These are phyloP conservation scores for Didymellaceae sp. DNA, from an alignment of 2,329 filamentous ascomycete genomes.

Conservation along the genomic window DNA sequence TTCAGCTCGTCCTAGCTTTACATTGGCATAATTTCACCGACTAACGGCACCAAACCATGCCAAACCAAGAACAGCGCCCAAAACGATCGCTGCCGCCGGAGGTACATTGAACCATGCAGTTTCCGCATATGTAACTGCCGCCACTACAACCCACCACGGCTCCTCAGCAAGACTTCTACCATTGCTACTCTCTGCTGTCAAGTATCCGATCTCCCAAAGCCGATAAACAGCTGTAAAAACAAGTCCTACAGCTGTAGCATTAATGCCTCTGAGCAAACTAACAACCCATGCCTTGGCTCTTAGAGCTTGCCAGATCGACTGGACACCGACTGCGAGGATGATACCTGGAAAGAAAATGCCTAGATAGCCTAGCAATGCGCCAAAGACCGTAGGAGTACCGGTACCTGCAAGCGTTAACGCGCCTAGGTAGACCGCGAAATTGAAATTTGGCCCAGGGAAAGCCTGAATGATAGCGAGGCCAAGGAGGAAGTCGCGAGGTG, in stretches of 20 bases:
- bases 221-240: conserved; percentile 55
- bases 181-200: conserved; percentile 44
- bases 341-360: conserved; percentile 53
- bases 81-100: conserved; percentile 49
- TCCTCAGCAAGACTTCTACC: conserved; percentile 49
- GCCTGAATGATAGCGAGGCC: conserved; percentile 75
- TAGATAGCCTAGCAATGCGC: conserved; percentile 48
- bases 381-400: conserved; percentile 36
- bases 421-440: conserved; percentile 56
- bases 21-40: too few relatives aligned
- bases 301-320: conserved; percentile 49
- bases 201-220: conserved; percentile 54
- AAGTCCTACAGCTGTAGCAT: conserved; percentile 52
- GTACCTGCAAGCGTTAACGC: conserved; percentile 44
- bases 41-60: conserved; percentile 52
- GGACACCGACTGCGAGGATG: conserved; percentile 45
- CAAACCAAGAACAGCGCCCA: conserved; percentile 49
- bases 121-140: conserved; percentile 50
- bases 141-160: conserved; percentile 56
- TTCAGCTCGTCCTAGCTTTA: too few relatives aligned
- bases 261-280: conserved; percentile 49
- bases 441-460: conserved; percentile 70
- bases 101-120: conserved; percentile 50
- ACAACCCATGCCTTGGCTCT: conserved; percentile 45
- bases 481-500: conserved; percentile 72